Base-by-base conservation (phyloP, 2,329 filamentous ascomycete genomes). In the Colletotrichum musicola region DNA sequence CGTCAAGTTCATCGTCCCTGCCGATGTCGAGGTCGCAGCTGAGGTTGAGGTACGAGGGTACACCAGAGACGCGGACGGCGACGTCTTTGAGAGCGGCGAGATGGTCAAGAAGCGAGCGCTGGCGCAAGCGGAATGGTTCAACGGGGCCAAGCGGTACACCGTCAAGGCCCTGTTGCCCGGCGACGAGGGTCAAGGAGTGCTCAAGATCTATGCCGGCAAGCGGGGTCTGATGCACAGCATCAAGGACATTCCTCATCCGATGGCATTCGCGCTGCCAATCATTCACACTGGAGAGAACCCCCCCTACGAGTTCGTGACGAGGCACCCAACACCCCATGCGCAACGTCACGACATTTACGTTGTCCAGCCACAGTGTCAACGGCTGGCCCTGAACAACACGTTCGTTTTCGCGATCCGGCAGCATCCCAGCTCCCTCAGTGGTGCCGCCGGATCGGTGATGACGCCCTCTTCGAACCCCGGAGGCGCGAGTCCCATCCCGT, bases 351-450 rank as follows among this genome's bases (percentile, higher is more conserved):
- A 99, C 77, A 90, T 99, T 67, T 99, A 99, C 79, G 93, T 99
- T 71, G 93, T 95, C 51, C 96, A 98, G 77, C 96, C 97, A 1
- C 97, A 99, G 79, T 99, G 96, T 78, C 88, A 92, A 72, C 89
- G 91, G 27, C 85, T 99, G 30, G 95, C 94, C 1, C 85, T 97
- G 64, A 98, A 98, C 83, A 98, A 99, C 78, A 99, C 96, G 0
- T 99, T 98, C 77, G 95, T 99, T 30, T 99, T 99, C 79, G 93
- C 93, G 61, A 92, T 99, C 69, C 93, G 96, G 53, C 96, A 99
- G 77, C 95, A 99, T 77, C 93, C 95, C 0, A 85, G 83, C 77
- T 92, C 93, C 0, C 70, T 79, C 1, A 72, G 76, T 0, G 76
- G 71, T 49, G 77, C 75, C 6, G 61, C 73, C 3, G 75, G 76